Evolutionary conservation across 805 yeast genomes (phyloP).

Genomic region (Saccharomycopsis sp.): DNA sequence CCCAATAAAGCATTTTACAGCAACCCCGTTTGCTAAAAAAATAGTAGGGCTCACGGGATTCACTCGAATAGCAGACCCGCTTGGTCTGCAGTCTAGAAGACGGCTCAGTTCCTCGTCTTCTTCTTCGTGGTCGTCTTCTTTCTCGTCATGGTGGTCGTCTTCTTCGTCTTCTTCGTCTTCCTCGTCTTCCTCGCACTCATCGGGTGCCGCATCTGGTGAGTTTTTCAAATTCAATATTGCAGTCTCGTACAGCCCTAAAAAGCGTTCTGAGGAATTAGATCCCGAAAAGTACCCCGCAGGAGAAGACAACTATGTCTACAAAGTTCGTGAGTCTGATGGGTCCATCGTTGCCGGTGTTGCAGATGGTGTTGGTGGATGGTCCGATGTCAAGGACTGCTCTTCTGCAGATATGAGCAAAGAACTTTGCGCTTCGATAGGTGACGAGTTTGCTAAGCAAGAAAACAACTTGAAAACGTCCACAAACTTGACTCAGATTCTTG

Average conservation of each 20-base stretch:
- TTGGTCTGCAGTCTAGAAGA: too few species aligned
- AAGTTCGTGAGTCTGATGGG: slow-evolving; percentile 27
- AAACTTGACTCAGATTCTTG: slow-evolving; percentile 42
- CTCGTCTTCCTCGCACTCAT: not conserved
- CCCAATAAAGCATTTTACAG: too few species aligned
- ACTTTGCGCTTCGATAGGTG: slow-evolving; percentile 49
- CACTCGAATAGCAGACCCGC: too few species aligned
- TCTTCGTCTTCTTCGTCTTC: slow-evolving; percentile 1
- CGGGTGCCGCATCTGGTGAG: not conserved
- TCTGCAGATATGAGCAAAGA: slow-evolving; percentile 72
- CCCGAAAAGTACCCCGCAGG: slow-evolving; percentile 45
- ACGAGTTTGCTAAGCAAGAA: slow-evolving; percentile 20
- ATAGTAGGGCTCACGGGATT: too few species aligned
- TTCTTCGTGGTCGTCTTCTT: too few species aligned
- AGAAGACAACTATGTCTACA: slow-evolving; percentile 63
- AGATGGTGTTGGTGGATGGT: slow-evolving; percentile 99
- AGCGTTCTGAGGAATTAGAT: slow-evolving; percentile 44
- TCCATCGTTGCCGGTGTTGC: slow-evolving; percentile 64
- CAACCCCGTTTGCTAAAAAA: too few species aligned
- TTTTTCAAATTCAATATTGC: slow-evolving; percentile 41
- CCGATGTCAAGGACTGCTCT: slow-evolving; percentile 83
- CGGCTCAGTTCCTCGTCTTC: too few species aligned
- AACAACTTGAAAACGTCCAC: slow-evolving; percentile 20
- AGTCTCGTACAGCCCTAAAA: slow-evolving; percentile 69
- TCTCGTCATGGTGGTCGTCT: too few species aligned